phyloP scores from a whole-genome alignment of 129 eudicot genomes.

The Scalesia atractyloides region DNA sequence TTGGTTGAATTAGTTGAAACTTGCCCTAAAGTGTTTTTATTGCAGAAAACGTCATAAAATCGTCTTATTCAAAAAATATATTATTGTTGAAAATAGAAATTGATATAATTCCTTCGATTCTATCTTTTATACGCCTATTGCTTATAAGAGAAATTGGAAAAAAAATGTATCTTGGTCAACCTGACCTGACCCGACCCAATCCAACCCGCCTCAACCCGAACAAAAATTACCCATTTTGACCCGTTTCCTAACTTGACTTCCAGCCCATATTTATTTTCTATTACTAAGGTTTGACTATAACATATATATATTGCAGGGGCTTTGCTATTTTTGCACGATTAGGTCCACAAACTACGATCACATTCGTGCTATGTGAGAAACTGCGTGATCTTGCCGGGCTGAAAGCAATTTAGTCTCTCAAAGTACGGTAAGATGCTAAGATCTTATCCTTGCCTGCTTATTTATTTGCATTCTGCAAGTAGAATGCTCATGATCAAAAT shows the following conservation, averaged over 20 bases:
- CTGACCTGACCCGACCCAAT: neutral
- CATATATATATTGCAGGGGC: slow-evolving; percentile 57
- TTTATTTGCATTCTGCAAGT: slow-evolving; percentile 26
- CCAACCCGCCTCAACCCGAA: neutral
- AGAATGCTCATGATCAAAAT: slow-evolving; percentile 27
- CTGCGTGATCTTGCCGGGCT: slow-evolving; percentile 82
- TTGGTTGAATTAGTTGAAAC: neutral
- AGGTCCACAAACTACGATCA: slow-evolving; percentile 92
- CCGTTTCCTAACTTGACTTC: neutral
- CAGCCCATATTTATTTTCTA: neutral
- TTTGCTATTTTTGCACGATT: slow-evolving; percentile 82
- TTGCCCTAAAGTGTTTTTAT: neutral
- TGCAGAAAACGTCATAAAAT: neutral
- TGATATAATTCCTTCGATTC: neutral
- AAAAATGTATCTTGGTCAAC: neutral
- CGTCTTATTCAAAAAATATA: neutral
- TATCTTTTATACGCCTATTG: neutral
- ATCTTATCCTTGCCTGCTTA: slow-evolving; percentile 14
- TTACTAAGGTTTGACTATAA: slow-evolving; percentile 1
- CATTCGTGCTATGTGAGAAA: slow-evolving; percentile 84
- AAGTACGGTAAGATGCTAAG: slow-evolving; percentile 1
- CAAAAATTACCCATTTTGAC: neutral
- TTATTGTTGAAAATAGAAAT: neutral
- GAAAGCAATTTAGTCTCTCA: slow-evolving; percentile 56
- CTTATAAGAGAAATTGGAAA: neutral